Base-by-base conservation (phyloP, 2,329 filamentous ascomycete species). In the Aspergillus candidus region DNA sequence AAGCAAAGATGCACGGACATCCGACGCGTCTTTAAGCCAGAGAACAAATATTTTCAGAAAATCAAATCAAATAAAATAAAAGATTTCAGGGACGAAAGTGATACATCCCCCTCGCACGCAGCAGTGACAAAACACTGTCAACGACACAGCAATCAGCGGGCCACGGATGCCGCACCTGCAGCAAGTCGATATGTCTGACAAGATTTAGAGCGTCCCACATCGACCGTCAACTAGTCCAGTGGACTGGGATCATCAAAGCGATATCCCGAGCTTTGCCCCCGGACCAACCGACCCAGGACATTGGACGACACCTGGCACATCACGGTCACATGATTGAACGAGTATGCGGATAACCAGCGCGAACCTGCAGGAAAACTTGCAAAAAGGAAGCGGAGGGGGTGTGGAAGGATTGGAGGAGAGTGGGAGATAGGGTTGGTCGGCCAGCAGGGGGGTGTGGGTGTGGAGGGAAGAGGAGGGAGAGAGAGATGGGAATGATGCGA, bases 251-350 rank as follows among this genome's bases (percentile, higher is more conserved):
- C 53, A 59, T 53, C 50, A 44, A 47, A 50, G 49, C 33, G 50
- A 50, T 51, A 41, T 39, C 50, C 55, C 52, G 49, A 54, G 40
- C 43, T 41, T 41, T 44, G 44, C 39, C 44, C 48, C 49, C 39
- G 39, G 49, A 41, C 49, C 52, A 54, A 54, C 51, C 44, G 45
- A 38, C 46, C 41, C 44, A 38, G 47, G 45, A 55, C 48, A 54
- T 58, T 61, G 61, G 57, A 55, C 45, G 52, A 53, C 33, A 48
- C 39, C 41, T 42, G 48, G 40, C 51, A 54, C 51, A 48, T 48
- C n/a, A 18, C 29, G 50, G 61, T 67, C 64, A 67, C 64, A 67
- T 67, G 64, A 67, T 59, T 53, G 50, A 57, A 54, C 42, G 37
- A 46, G 49, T 50, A 57, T 65, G 62, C 62, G 62, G 59, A 52